Conservation (phyloP, 805 yeast species). For the Pichia scutulata region DNA sequence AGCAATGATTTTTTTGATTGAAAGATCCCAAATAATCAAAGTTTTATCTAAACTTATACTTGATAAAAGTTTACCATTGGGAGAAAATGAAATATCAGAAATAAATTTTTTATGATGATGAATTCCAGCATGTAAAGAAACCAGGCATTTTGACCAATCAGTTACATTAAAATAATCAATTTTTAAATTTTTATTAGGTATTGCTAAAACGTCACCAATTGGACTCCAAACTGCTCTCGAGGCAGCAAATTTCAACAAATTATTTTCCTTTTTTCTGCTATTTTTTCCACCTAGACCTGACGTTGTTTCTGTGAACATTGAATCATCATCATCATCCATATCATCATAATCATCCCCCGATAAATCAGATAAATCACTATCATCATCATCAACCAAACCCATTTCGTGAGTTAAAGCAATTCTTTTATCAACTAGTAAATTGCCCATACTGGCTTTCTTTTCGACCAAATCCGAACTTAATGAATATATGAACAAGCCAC, state of each 20-base stretch:
- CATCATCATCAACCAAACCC: constrained; percentile 14
- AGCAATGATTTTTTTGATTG: constrained; percentile 26
- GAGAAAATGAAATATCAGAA: constrained; percentile 52
- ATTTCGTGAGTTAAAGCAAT: constrained; percentile 11
- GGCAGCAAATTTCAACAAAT: constrained; percentile 22
- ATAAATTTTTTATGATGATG: constrained; percentile 27
- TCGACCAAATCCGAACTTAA: constrained; percentile 48
- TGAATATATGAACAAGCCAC: constrained; percentile 48
- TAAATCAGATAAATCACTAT: constrained; percentile 34
- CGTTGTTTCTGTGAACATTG: constrained; percentile 18
- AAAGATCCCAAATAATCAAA: constrained; percentile 50
- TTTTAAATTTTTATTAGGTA: constrained; percentile 47
- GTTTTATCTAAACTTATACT: constrained; percentile 44
- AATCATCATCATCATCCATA: constrained; percentile 22
- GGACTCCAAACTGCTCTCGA: constrained; percentile 65
- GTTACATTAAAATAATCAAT: constrained; percentile 39
- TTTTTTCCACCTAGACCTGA: constrained; percentile 8
- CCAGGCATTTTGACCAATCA: constrained; percentile 22
- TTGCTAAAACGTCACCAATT: constrained; percentile 58
- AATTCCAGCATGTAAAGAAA: constrained; percentile 17
- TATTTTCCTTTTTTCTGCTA: constrained; percentile 30
- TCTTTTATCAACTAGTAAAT: constrained; percentile 33
- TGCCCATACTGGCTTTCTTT: constrained; percentile 37
- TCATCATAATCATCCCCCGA: constrained; percentile 26
- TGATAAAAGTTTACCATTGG: constrained; percentile 55